These are phyloP conservation scores for Rhazya stricta DNA, from an alignment of 257 asterid genomes.

Conservation along the genomic window DNA sequence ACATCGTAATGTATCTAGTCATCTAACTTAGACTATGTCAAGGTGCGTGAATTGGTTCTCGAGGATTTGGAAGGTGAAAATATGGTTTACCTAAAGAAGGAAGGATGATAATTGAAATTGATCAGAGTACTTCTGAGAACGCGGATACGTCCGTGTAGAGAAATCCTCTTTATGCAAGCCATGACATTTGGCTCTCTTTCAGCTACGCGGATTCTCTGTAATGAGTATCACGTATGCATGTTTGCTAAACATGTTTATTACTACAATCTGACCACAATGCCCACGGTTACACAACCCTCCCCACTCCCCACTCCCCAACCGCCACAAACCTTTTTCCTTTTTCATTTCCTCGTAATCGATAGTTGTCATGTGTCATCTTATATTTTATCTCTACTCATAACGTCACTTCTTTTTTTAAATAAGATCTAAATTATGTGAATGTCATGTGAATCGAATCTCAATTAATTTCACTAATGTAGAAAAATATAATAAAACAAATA, in stretches of 20 bases:
- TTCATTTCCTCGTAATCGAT: too few species aligned
- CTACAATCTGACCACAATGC: not conserved
- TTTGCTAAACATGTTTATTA: constrained; percentile 12
- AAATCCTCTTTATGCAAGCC: constrained; percentile 11
- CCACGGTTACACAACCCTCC: not conserved
- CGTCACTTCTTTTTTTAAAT: too few species aligned
- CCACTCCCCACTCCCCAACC: not conserved
- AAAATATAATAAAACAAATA: not conserved
- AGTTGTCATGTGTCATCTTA: too few species aligned
- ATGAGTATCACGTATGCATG: constrained; percentile 15
- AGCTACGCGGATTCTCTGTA: constrained; percentile 15
- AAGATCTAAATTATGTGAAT: too few species aligned
- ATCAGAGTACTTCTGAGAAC: not conserved
- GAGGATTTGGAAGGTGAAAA: not conserved
- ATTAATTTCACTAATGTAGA: too few species aligned
- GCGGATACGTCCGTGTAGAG: not conserved
- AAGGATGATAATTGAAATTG: not conserved
- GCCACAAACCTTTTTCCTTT: too few species aligned
- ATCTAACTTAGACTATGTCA: too few species aligned
- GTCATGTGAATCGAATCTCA: too few species aligned
- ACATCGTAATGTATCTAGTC: too few species aligned
- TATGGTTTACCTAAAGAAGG: not conserved
- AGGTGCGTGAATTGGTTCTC: not conserved
- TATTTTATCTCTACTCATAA: too few species aligned
- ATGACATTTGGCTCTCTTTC: constrained; percentile 20